These are phyloP conservation scores for Hyphopichia pseudoburtonii DNA, from an alignment of 1,139 yeast species.

Conservation along the genomic window DNA sequence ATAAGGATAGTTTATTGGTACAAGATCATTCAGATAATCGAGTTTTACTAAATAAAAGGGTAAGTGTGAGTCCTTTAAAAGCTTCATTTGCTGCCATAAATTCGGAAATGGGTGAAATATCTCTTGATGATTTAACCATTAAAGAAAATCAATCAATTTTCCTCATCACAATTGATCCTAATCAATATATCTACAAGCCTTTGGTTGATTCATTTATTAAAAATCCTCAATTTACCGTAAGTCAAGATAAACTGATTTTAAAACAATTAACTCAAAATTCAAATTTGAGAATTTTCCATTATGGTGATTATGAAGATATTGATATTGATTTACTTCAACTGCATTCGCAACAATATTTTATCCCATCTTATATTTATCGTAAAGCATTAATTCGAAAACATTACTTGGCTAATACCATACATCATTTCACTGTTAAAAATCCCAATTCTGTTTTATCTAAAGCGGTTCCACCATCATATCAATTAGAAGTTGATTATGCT, in stretches of 20 bases:
- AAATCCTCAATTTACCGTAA: constrained; percentile 26
- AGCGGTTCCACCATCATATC: constrained; percentile 75
- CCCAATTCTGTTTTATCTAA: constrained; percentile 60
- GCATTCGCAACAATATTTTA: constrained; percentile 48
- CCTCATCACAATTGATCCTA: constrained; percentile 32
- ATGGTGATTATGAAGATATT: constrained; percentile 86
- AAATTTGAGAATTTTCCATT: constrained; percentile 54
- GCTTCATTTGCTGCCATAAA: constrained; percentile 65
- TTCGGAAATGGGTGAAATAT: constrained; percentile 59
- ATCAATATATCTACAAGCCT: constrained; percentile 62
- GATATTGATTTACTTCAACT: constrained; percentile 63
- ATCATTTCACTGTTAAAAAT: constrained; percentile 68
- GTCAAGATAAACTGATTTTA: constrained; percentile 23
- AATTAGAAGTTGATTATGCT: constrained; percentile 91
- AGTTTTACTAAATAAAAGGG: constrained; percentile 49
- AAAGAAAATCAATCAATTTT: constrained; percentile 9
- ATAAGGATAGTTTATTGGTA: constrained; percentile 55
- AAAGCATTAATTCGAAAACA: constrained; percentile 91
- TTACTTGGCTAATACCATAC: constrained; percentile 77
- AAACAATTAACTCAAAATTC: constrained; percentile 17
- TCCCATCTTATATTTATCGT: constrained; percentile 80
- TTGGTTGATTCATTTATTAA: constrained; percentile 42
- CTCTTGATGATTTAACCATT: constrained; percentile 22
- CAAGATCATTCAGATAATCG: constrained; percentile 57
- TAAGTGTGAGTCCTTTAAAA: constrained; percentile 79